Conservation (phyloP, 768 basidiomycete genomes). For the Pleurotus cornucopiae region DNA sequence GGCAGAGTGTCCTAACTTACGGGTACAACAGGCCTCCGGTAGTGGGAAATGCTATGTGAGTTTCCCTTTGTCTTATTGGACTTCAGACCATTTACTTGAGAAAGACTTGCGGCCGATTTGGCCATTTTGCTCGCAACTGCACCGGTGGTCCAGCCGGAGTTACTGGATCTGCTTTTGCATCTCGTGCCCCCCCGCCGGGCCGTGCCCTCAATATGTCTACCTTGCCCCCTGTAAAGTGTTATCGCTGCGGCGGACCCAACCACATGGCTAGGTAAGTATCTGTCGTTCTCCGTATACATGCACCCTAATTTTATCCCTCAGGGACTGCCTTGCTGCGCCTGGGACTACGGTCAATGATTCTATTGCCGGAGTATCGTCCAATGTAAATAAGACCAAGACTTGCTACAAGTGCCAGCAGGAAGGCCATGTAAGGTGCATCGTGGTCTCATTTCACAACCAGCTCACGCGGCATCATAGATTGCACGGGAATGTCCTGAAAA, state of each 20-base stretch:
- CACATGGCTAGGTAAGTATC: slow-evolving; percentile 69
- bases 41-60: slow-evolving; percentile 85
- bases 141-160: slow-evolving; percentile 42
- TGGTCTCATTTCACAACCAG: not conserved
- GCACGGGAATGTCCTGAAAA: slow-evolving; percentile 63
- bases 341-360: slow-evolving; percentile 46
- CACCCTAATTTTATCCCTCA: slow-evolving; percentile 4
- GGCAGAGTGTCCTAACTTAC: slow-evolving; percentile 81
- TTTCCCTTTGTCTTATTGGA: not conserved
- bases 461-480: slow-evolving; percentile 36
- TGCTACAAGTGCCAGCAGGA: slow-evolving; percentile 88
- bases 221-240: slow-evolving; percentile 82
- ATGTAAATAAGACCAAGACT: slow-evolving; percentile 63
- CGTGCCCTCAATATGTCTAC: slow-evolving; percentile 72
- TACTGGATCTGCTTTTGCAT: slow-evolving; percentile 44
- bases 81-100: slow-evolving; percentile 10
- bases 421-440: slow-evolving; percentile 64
- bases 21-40: slow-evolving; percentile 56
- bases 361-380: slow-evolving; percentile 38
- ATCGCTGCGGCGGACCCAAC: slow-evolving; percentile 85
- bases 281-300: slow-evolving; percentile 9
- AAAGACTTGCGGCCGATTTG: slow-evolving; percentile 77
- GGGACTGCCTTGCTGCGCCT: slow-evolving; percentile 80
- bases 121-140: slow-evolving; percentile 79
- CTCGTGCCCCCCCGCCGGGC: slow-evolving; percentile 71